Evolutionary conservation across 208 protist species (phyloP), one percentile per base, ranked within the genome.

Genomic region (Acanthamoeba lenticulata): DNA sequence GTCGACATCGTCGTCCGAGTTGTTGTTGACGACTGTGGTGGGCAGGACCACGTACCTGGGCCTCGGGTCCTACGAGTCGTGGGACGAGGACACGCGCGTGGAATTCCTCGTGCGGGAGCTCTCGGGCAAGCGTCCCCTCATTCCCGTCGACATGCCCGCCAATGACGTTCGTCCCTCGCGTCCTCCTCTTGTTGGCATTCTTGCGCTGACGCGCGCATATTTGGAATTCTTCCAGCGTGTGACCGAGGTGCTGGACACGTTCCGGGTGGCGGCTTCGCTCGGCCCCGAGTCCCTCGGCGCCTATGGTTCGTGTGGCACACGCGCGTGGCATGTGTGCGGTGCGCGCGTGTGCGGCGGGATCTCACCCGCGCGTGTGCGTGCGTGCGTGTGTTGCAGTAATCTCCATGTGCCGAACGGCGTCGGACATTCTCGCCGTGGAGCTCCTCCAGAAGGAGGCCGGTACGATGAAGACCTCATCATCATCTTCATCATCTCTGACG

Each of bases 351-450:
- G 9, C 45, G 5, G 9, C 45, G 5, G 5, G 9, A 49, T 49
- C 9, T 49, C 45, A 49, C 45, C 45, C 45, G 15, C 45, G 9
- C 5, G 9, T 49, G 45, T 49, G 45, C 45, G 5, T 15, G 15
- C 45, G 45, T 15, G 5, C 45, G 45, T 49, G 5, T 34, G 32
- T 86, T 86, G 21, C 36, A 86, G 77, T 97, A 40, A 98, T 98
- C 86, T 97, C 95, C 13, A 98, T 98, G 97, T 77, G 95, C 45
- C 93, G 81, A 32, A 29, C 27, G 7, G 93, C 97, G 57, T 95
- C 88, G 15, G 97, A 98, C 94, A 96, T 98, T 44, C 95, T 97
- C 11, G 94, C 90, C 13, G 97, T 97, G 32, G 57, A 97, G 38
- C 69, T 97, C 15, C 90, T 97, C 6, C 96, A 97, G 79, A 95